Evolutionary conservation across 2,329 filamentous ascomycete species (phyloP).

Genomic region (Neonectria faginata): DNA sequence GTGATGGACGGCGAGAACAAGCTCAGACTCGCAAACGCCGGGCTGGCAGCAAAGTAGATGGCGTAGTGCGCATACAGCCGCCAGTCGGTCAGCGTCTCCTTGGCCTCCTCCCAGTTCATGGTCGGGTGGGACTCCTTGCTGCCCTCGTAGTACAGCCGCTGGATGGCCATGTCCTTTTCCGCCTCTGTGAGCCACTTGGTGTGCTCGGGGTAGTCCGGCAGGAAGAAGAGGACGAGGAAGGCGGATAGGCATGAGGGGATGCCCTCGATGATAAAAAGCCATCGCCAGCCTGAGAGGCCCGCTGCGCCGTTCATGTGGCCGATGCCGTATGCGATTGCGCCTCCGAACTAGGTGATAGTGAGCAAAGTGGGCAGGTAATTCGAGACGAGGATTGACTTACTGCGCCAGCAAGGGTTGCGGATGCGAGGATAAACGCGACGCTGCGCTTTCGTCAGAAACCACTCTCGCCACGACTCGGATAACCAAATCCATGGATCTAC

Average conservation of each 20-base stretch:
- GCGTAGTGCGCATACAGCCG: constrained; percentile 76
- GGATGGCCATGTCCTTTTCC: constrained; percentile 67
- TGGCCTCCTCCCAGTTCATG: constrained; percentile 76
- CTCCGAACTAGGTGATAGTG: constrained; percentile 64
- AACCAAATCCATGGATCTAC: constrained; percentile 24
- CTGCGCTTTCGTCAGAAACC: constrained; percentile 48
- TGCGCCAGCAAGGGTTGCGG: constrained; percentile 76
- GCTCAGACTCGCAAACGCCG: constrained; percentile 69
- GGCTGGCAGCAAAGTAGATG: constrained; percentile 63
- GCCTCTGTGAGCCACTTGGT: constrained; percentile 70
- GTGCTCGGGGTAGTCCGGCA: constrained; percentile 76
- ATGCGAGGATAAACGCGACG: constrained; percentile 77
- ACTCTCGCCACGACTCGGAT: constrained; percentile 12
- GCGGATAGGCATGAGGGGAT: constrained; percentile 73
- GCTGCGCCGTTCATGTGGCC: constrained; percentile 75
- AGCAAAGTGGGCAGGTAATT: constrained; percentile 6
- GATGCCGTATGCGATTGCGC: constrained; percentile 78
- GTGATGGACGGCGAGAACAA: constrained; percentile 73
- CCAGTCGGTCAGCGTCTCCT: constrained; percentile 73
- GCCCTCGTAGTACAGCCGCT: constrained; percentile 59
- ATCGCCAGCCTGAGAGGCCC: constrained; percentile 77
- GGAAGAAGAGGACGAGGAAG: constrained; percentile 71
- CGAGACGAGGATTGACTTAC: constrained; percentile 39
- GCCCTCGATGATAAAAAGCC: constrained; percentile 73
- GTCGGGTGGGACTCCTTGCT: constrained; percentile 69